Percentiles rank a stretch among this genome's conserved stretches.
Evolutionary conservation across 805 yeast species (phyloP).

Genomic region (Kodamaea laetipori): DNA sequence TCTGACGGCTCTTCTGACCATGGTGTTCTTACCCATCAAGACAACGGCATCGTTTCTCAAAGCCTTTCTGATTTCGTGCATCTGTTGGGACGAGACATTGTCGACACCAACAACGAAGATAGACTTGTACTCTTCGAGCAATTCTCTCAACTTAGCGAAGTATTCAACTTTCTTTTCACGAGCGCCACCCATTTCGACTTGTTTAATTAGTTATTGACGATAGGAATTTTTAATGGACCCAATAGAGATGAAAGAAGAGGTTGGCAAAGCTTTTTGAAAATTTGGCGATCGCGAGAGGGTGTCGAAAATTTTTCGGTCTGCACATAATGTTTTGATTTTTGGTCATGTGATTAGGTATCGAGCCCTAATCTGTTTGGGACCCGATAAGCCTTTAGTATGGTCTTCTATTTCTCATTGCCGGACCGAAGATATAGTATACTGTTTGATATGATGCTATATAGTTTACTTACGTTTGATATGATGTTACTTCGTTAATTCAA

Average conservation of each 20-base stretch:
- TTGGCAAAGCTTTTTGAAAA: conserved; percentile 8
- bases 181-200: conserved; percentile 99
- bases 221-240: conserved; percentile 88
- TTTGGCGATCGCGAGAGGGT: conserved; percentile 3
- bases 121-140: conserved; percentile 95
- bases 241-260: conserved; percentile 14
- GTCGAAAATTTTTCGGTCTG: background rate
- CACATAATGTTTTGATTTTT: background rate
- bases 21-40: conserved; percentile 99
- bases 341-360: conserved; percentile 8
- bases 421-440: no score
- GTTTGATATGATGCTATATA: no score
- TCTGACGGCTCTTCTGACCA: conserved; percentile 99
- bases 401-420: no score
- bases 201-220: conserved; percentile 49
- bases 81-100: conserved; percentile 99
- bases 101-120: conserved; percentile 99
- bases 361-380: conserved; percentile 7
- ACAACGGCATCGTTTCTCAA: conserved; percentile 94
- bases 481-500: no score
- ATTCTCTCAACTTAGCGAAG: conserved; percentile 92
- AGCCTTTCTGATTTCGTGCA: conserved; percentile 98
- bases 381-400: no score
- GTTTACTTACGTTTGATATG: no score
- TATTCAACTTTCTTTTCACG: conserved; percentile 97